phyloP scores from a whole-genome alignment of 2,329 filamentous ascomycete genomes.

The Trichophyton simii region DNA sequence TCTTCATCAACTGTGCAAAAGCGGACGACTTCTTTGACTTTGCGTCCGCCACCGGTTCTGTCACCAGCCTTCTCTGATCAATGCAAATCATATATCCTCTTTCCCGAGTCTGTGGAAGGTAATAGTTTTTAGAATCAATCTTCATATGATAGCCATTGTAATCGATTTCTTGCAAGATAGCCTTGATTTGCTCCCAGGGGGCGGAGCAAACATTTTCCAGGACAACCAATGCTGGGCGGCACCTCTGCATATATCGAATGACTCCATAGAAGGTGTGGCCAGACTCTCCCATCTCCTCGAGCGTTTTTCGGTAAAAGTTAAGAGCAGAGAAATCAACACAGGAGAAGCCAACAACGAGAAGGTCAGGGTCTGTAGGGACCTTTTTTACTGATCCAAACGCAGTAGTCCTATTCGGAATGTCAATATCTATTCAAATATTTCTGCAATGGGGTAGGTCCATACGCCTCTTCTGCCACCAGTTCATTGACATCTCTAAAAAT shows the following conservation, averaged over 20 bases:
- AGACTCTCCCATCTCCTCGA: slow-evolving; percentile 50
- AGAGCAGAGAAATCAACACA: slow-evolving; percentile 63
- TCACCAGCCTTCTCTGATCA: slow-evolving; percentile 23
- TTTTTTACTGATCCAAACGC: slow-evolving; percentile 49
- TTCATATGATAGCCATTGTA: slow-evolving; percentile 42
- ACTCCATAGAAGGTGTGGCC: slow-evolving; percentile 52
- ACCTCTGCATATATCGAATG: slow-evolving; percentile 42
- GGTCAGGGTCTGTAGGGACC: slow-evolving; percentile 48
- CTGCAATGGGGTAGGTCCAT: slow-evolving; percentile 18
- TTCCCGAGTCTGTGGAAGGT: slow-evolving; percentile 57
- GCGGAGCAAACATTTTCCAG: slow-evolving; percentile 57
- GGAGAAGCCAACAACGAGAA: slow-evolving; percentile 60
- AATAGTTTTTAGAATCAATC: slow-evolving; percentile 59
- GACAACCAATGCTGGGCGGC: slow-evolving; percentile 51
- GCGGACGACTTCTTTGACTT: slow-evolving; percentile 17
- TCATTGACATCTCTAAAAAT: slow-evolving; percentile 51
- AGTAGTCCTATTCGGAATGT: slow-evolving; percentile 40
- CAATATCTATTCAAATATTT: neutral
- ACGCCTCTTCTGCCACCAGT: slow-evolving; percentile 39
- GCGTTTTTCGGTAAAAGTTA: slow-evolving; percentile 44
- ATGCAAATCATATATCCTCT: slow-evolving; percentile 50
- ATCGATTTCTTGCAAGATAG: slow-evolving; percentile 36
- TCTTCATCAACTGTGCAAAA: slow-evolving; percentile 37
- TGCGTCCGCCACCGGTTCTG: slow-evolving; percentile 14
- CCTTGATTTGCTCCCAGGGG: slow-evolving; percentile 45